A percentile compares a stretch with the other conserved stretches of the same genome.
Conservation (phyloP, 306 rosid species). For the Fragaria iinumae region DNA sequence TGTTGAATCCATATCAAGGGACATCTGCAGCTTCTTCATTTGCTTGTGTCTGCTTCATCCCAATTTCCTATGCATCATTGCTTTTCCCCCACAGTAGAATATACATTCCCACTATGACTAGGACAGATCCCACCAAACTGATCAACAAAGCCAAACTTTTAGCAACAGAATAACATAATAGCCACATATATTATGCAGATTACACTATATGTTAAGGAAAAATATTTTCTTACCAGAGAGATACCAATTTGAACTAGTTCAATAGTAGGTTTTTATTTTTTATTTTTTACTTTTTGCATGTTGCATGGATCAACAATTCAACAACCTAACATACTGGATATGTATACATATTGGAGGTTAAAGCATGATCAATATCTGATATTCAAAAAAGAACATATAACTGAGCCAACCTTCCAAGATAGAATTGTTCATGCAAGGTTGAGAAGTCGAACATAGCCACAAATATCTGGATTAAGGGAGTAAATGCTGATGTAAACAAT, state of each 20-base stretch:
- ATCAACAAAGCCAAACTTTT: constrained; percentile 24
- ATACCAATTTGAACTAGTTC: too few species aligned
- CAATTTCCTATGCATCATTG: constrained; percentile 37
- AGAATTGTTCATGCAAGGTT: background rate
- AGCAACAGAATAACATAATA: constrained; percentile 8
- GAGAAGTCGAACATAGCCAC: constrained; percentile 64
- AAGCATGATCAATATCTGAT: background rate
- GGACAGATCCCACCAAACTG: constrained; percentile 72
- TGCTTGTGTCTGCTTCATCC: constrained; percentile 39
- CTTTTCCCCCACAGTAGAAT: constrained; percentile 77
- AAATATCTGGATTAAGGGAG: constrained; percentile 66
- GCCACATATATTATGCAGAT: too few species aligned
- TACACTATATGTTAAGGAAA: too few species aligned
- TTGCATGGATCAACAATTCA: too few species aligned
- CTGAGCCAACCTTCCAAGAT: constrained; percentile 58
- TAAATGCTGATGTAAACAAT: constrained; percentile 77
- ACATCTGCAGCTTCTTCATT: constrained; percentile 38
- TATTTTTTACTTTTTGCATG: too few species aligned
- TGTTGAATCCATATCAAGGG: constrained; percentile 17
- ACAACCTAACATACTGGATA: too few species aligned
- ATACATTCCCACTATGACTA: constrained; percentile 79
- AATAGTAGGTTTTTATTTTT: too few species aligned
- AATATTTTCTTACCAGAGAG: too few species aligned
- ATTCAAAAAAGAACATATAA: background rate
- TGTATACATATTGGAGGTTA: too few species aligned